A percentile compares a stretch with the other conserved stretches of the same genome.
Conservation (phyloP, 2,329 filamentous ascomycete species). For the Colletotrichum theobromicola region DNA sequence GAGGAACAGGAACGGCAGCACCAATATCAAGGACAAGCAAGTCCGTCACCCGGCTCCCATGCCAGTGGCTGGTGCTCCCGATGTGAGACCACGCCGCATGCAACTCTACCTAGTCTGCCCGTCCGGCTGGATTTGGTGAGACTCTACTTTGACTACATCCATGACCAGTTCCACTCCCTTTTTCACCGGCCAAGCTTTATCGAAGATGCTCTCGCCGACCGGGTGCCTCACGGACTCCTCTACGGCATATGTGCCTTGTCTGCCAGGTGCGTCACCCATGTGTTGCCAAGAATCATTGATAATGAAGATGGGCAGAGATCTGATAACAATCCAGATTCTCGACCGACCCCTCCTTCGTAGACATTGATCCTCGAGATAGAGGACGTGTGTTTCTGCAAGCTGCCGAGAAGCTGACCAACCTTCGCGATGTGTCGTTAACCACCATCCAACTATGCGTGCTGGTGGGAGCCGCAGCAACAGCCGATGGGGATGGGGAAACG, state of each 20-base stretch:
- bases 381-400: slow-evolving; percentile 24
- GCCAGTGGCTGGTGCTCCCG: slow-evolving; percentile 5
- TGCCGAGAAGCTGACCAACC: slow-evolving; percentile 31
- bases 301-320: neutral
- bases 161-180: slow-evolving; percentile 39
- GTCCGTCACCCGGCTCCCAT: neutral
- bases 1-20: neutral
- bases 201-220: slow-evolving; percentile 27
- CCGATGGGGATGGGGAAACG: slow-evolving; percentile 37
- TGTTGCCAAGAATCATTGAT: neutral
- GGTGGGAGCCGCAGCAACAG: slow-evolving; percentile 37
- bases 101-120: slow-evolving; percentile 21
- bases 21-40: neutral
- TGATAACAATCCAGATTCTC: slow-evolving; percentile 25
- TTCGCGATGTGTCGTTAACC: slow-evolving; percentile 38
- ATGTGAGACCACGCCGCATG: slow-evolving; percentile 1
- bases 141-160: slow-evolving; percentile 37
- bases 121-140: slow-evolving; percentile 30
- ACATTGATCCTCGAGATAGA: slow-evolving; percentile 25
- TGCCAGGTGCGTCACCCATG: slow-evolving; percentile 22
- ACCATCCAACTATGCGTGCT: slow-evolving; percentile 45
- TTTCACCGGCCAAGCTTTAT: slow-evolving; percentile 34
- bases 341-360: slow-evolving; percentile 22
- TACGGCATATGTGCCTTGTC: slow-evolving; percentile 30
- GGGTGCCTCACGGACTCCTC: slow-evolving; percentile 25